Conservation (phyloP, 208 protist genomes). For the Trypanosoma congolense region DNA sequence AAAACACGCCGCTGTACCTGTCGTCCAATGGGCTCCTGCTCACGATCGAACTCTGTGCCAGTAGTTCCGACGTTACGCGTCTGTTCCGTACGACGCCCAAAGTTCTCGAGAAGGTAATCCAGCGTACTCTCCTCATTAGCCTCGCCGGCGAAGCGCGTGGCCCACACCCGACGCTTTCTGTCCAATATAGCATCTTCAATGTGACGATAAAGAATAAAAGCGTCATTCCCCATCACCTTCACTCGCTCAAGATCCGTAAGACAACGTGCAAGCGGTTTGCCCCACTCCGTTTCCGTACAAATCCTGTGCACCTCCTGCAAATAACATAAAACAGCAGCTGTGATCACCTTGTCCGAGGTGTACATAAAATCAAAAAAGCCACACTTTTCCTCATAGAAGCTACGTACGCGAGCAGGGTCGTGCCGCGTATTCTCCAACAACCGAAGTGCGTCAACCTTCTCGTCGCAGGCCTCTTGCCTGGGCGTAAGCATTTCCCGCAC, state of each 20-base stretch:
- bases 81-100: slow-evolving; percentile 69
- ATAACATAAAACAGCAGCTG: slow-evolving; percentile 72
- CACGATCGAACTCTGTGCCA: slow-evolving; percentile 85
- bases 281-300: slow-evolving; percentile 72
- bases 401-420: slow-evolving; percentile 58
- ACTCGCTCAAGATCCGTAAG: slow-evolving; percentile 67
- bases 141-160: slow-evolving; percentile 74
- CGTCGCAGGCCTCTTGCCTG: slow-evolving; percentile 44
- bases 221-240: slow-evolving; percentile 64
- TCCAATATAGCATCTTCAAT: slow-evolving; percentile 83
- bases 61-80: slow-evolving; percentile 61
- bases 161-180: slow-evolving; percentile 75
- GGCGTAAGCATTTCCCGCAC: slow-evolving; percentile 46
- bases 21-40: slow-evolving; percentile 88
- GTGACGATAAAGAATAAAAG: slow-evolving; percentile 68
- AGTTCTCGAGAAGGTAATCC: slow-evolving; percentile 89
- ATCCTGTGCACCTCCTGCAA: slow-evolving; percentile 68
- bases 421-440: slow-evolving; percentile 79
- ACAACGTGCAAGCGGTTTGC: slow-evolving; percentile 42
- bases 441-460: slow-evolving; percentile 77
- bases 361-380: slow-evolving; percentile 87
- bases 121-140: slow-evolving; percentile 82
- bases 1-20: slow-evolving; percentile 86
- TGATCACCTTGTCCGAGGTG: slow-evolving; percentile 82
- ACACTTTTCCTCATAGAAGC: slow-evolving; percentile 88